Base-by-base conservation (phyloP, 768 basidiomycete species). In the Russula sp. region DNA sequence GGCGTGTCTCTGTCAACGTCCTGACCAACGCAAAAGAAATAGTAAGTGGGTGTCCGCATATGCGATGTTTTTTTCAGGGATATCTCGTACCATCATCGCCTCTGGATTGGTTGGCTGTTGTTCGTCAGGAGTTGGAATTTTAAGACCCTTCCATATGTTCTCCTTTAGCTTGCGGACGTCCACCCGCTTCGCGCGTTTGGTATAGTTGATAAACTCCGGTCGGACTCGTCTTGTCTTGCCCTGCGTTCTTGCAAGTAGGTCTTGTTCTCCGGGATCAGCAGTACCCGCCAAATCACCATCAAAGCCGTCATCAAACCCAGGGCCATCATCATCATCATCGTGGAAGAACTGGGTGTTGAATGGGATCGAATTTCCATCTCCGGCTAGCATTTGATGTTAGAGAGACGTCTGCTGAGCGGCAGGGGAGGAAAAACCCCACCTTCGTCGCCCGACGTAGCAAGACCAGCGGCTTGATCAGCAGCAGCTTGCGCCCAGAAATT, bases 301-400 rank as follows among this genome's bases (percentile, higher is more conserved):
- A 67, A 84, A 87, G 14, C 83, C 83, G 61, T 83, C 89, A 58
- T 83, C 82, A 65, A 81, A 81, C 14, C 78, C 80, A 4, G 84
- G 84, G 3, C 83, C 89, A 57, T 90, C 91, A 65, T 94, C 94
- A 65, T 85, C 83, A 64, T 91, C 92, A 63, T 97, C 94, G 67
- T 94, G 88, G 84, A 98, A 96, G 81, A 98, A 98, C 71, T 98
- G 96, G 0, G 96, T 95, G 69, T 90, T 90, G 76, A 97, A 97
- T 0, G 94, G 95, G 6, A 84, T 82, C 2, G 84, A 80, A 59
- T 77, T 83, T 38, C 81, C 87, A 52, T 79, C 79, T 10, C 72
- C 78, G 73, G 73, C 73, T 77, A 28, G 42, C 20, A 54, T 38
- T 3, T 28, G n/a, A 26, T 13, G 42, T 59, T 32, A 32, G 54